Base-by-base conservation (phyloP, 257 asterid species). In the Nicotiana obtusifolia region DNA sequence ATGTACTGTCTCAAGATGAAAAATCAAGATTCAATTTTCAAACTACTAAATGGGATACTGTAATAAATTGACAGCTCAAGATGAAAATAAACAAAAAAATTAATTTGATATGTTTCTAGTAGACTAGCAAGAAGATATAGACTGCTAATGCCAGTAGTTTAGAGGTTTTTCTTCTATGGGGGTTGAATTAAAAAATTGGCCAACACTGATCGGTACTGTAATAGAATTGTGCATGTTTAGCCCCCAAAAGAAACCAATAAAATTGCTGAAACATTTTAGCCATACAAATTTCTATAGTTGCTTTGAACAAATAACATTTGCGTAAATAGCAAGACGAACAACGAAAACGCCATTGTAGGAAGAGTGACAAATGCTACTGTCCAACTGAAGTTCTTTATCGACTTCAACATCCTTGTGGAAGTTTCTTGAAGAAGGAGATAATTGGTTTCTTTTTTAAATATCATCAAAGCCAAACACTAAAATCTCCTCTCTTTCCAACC, bases 241-340 rank as follows among this genome's bases (percentile, higher is more conserved):
- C 28, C 35, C 16, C 19, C 26, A 15, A n/a, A 37, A 69, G 13
- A 13, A 17, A 60, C 26, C 28, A 26, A 26, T 26, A 26, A 26
- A 26, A 26, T 26, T 26, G 28, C 28, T 26, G 28, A 26, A 2
- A 26, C 28, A 26, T 26, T 26, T 26, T 26, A 26, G 28, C 28
- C 28, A 26, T 26, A 26, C 28, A 26, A 54, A 60, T 57, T 37
- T 19, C 68, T 19, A 7, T 41, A 19, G 26, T 44, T 49, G 20
- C 10, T 30, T 41, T 24, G 1, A 30, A 5, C 37, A 54, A 52
- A 56, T 19, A 77, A 77, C 7, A 37, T 9, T 13, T 3, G 73
- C 86, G 7, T 83, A 94, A 85, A 94, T 94, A n/a, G 98, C 97
- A n/a, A 94, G 97, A 57, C 98, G 97, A 84, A 92, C 98, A 9